phyloP scores from a whole-genome alignment of 2,329 filamentous ascomycete genomes.

The Fusarium luffae region DNA sequence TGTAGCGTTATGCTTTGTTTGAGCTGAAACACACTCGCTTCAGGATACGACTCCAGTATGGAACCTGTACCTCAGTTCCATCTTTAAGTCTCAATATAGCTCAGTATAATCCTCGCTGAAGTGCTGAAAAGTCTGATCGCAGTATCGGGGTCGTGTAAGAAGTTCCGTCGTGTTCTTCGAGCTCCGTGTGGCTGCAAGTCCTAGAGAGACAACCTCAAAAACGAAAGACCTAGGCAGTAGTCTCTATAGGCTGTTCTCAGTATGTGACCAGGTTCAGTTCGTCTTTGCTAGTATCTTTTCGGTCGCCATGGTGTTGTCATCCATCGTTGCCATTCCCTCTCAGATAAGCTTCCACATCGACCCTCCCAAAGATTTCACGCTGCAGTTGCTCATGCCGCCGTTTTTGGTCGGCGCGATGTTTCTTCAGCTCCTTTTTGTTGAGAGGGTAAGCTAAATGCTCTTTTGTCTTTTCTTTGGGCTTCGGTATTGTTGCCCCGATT shows the following conservation, averaged over 20 bases:
- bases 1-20: not conserved
- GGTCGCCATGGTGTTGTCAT: constrained; percentile 2
- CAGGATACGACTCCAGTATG: constrained; percentile 4
- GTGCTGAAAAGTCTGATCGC: not conserved
- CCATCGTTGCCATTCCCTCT: constrained; percentile 53
- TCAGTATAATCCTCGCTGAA: not conserved
- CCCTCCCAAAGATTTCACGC: constrained; percentile 77
- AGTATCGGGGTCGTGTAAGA: no score
- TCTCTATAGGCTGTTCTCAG: not conserved
- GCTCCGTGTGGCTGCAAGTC: constrained; percentile 4
- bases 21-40: constrained; percentile 15
- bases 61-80: not conserved
- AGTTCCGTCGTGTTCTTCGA: not conserved
- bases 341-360: constrained; percentile 82
- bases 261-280: not conserved
- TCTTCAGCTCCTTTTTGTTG: constrained; percentile 77
- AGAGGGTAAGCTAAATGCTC: constrained; percentile 63
- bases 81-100: not conserved
- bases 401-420: constrained; percentile 69
- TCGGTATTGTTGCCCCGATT: constrained; percentile 67
- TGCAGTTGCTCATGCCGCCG: constrained; percentile 72
- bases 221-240: not conserved
- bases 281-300: not conserved
- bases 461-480: constrained; percentile 54
- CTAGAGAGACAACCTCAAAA: constrained; percentile 1